Conservation (phyloP, 1,284 basidiomycete species). For the Ceratobasidium sp. region DNA sequence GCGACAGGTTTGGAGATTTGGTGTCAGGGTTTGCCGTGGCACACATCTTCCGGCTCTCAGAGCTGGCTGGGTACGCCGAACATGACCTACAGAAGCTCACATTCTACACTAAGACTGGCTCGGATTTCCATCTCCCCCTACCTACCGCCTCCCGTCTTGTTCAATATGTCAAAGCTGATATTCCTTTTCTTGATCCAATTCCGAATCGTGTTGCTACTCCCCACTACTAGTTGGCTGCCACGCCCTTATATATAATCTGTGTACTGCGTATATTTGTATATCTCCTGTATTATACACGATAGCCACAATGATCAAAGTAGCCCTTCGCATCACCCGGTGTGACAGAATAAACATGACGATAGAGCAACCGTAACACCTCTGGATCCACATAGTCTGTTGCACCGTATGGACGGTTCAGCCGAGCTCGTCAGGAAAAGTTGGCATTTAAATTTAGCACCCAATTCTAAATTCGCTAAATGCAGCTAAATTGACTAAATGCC, state of each 20-base stretch:
- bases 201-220: background rate
- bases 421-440: no score
- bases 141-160: constrained; percentile 7
- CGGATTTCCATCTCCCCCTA: background rate
- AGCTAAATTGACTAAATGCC: no score
- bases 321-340: constrained; percentile 35
- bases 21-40: constrained; percentile 1
- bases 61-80: background rate
- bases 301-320: constrained; percentile 44
- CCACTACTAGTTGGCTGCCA: background rate
- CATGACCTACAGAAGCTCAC: background rate
- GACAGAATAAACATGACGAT: constrained; percentile 34
- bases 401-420: background rate
- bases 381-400: constrained; percentile 3
- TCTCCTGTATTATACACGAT: background rate
- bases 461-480: no score
- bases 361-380: background rate
- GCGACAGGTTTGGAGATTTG: background rate
- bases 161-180: background rate
- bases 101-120: background rate
- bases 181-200: constrained; percentile 1
- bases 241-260: background rate
- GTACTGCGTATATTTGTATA: background rate
- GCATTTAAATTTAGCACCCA: no score
- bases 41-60: background rate